Evolutionary conservation across 306 rosid genomes (phyloP).

Genomic region (Lathyrus tuberosus): DNA sequence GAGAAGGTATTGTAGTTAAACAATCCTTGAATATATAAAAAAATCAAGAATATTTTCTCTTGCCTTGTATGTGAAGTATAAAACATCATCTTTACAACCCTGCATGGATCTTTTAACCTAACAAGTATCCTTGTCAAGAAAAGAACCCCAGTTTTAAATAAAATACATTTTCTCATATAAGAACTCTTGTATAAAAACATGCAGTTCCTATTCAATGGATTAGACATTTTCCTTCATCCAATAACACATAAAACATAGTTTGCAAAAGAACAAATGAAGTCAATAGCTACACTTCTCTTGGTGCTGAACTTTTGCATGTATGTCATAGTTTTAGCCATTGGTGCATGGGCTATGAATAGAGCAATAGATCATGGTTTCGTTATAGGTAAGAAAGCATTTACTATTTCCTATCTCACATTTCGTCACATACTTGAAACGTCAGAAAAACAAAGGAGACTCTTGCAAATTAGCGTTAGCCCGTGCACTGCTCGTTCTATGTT

Average conservation of each 20-base stretch:
- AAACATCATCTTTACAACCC: conserved; percentile 72
- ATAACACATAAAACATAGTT: conserved; percentile 41
- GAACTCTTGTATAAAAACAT: conserved; percentile 32
- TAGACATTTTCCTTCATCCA: conserved; percentile 25
- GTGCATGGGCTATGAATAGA: conserved; percentile 91
- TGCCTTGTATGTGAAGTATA: conserved; percentile 68
- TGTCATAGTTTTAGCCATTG: conserved; percentile 76
- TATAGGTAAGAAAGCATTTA: conserved; percentile 56
- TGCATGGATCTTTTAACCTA: conserved; percentile 31
- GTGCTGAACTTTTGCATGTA: conserved; percentile 86
- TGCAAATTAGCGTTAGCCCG: no score
- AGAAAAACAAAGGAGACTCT: neutral
- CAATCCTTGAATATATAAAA: conserved; percentile 47
- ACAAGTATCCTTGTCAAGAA: conserved; percentile 63
- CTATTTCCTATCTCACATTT: no score
- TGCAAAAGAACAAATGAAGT: conserved; percentile 62
- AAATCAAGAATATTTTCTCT: conserved; percentile 53
- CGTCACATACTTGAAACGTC: neutral
- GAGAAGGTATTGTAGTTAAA: conserved; percentile 42
- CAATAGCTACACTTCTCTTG: conserved; percentile 72
- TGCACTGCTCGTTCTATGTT: neutral
- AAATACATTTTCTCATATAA: conserved; percentile 25
- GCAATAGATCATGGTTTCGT: conserved; percentile 88
- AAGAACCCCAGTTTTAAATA: conserved; percentile 52
- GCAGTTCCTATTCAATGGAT: conserved; percentile 21